Evolutionary conservation across 352 stramenopile species (phyloP).

Genomic region (Phytopythium sindhum): DNA sequence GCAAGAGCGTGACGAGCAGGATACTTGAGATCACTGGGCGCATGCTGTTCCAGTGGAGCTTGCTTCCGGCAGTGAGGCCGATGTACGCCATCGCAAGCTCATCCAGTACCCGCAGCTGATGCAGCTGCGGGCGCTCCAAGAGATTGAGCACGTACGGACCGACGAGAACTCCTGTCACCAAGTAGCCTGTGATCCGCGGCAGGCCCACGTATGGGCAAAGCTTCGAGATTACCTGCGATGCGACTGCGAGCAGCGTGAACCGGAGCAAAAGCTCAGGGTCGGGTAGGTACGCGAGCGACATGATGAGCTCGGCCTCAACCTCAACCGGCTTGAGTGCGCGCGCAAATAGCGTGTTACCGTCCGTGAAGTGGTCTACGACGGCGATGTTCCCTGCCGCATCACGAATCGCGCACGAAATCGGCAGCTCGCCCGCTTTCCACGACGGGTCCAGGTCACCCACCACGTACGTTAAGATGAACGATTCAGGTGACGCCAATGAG

Average conservation of each 20-base stretch:
- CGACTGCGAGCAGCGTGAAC: conserved; percentile 59
- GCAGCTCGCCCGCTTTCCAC: conserved; percentile 59
- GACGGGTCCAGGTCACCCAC: conserved; percentile 44
- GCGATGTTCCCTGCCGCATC: conserved; percentile 49
- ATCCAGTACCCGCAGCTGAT: conserved; percentile 54
- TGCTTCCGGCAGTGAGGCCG: conserved; percentile 53
- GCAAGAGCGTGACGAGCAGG: conserved; percentile 36
- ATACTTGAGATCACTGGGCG: conserved; percentile 61
- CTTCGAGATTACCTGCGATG: conserved; percentile 59
- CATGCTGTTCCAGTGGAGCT: conserved; percentile 65
- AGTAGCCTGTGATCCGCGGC: conserved; percentile 63
- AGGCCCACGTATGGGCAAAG: conserved; percentile 55
- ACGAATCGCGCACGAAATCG: conserved; percentile 45
- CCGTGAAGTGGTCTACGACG: conserved; percentile 53
- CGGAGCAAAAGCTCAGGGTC: conserved; percentile 45
- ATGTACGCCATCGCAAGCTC: conserved; percentile 68
- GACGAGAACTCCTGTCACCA: conserved; percentile 58
- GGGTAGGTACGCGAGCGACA: conserved; percentile 51
- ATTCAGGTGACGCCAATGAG: conserved; percentile 33
- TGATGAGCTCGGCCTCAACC: conserved; percentile 40
- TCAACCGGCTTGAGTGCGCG: conserved; percentile 61
- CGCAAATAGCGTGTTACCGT: conserved; percentile 60
- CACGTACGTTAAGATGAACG: conserved; percentile 60
- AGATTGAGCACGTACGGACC: conserved; percentile 67
- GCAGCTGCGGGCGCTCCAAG: conserved; percentile 38